These are phyloP conservation scores for Phaeotremella fagi DNA, from an alignment of 768 basidiomycete genomes.

Conservation along the genomic window DNA sequence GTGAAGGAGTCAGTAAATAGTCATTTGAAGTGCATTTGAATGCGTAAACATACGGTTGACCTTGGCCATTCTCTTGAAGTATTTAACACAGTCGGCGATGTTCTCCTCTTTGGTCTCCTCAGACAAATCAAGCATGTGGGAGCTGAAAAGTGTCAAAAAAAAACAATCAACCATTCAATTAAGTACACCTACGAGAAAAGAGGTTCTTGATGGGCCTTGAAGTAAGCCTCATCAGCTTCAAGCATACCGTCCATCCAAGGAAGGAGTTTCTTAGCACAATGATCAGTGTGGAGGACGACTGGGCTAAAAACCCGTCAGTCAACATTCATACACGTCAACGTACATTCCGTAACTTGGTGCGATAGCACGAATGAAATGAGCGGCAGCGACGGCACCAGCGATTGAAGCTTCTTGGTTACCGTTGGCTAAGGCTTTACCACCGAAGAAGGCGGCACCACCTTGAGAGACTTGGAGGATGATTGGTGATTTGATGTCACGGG, in stretches of 20 bases:
- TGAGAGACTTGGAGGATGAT: constrained; percentile 98
- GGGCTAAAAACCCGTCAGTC: constrained; percentile 57
- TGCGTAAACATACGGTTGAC: constrained; percentile 54
- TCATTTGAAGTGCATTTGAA: no score
- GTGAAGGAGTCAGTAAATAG: neutral
- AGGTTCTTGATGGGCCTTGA: constrained; percentile 72
- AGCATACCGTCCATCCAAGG: constrained; percentile 99
- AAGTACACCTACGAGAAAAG: constrained; percentile 45
- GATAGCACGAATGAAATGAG: constrained; percentile 81
- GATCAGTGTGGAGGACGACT: constrained; percentile 95
- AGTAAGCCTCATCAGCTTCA: constrained; percentile 88
- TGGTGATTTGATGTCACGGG: constrained; percentile 91
- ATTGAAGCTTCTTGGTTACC: constrained; percentile 94
- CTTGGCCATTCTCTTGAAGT: constrained; percentile 91
- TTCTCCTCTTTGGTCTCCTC: constrained; percentile 78
- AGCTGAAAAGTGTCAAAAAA: constrained; percentile 46
- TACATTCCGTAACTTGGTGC: constrained; percentile 89
- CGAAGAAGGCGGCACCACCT: constrained; percentile 92
- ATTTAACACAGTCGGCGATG: constrained; percentile 85
- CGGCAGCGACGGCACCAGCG: constrained; percentile 84
- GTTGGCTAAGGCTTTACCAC: constrained; percentile 92
- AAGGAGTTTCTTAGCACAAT: constrained; percentile 95
- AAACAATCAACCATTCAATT: neutral
- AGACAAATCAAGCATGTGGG: constrained; percentile 98
- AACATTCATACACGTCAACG: constrained; percentile 45